Evolutionary conservation across 192 early-diverging fungal genomes (phyloP), one percentile per base, ranked within the genome.

Genomic region (Coemansia asiatica): DNA sequence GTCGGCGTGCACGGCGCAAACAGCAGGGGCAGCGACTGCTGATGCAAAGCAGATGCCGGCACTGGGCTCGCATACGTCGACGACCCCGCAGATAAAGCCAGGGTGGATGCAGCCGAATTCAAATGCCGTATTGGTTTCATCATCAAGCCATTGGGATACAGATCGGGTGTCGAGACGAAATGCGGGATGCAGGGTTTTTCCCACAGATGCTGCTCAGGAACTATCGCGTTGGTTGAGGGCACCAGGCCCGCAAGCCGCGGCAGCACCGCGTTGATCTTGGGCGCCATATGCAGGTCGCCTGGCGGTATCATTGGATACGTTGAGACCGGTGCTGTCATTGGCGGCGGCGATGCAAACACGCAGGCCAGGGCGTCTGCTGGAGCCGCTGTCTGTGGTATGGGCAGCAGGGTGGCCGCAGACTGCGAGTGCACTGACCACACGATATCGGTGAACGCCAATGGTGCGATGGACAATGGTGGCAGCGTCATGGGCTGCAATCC

Each of bases 1-100:
- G 51, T 48, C 19, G 76, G 75, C 19, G 70, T 58, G 70, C 75
- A 78, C 25, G 75, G 75, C 21, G 75, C 75, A 51, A 78, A 56
- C 33, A 78, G 60, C 47, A 78, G 29, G 0, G 75, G 70, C 31
- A 78, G 55, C 40, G 40, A 44, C 16, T 44, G 40, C 44, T 19
- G 19, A 35, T 28, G 33, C 29, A 36, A 21, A n/a, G 50, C 26
- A 12, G 33, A 8, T 21, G 51, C 18, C 2, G 22, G 61, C 29
- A 15, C 18, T 22, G 50, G 56, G 56, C 33, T 57, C 4, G 33
- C 31, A 19, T 57, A 36, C 31, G 51, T 26, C 23, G 19, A 21
- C 22, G 51, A 54, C 2, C 16, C 62, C 8, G 63, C 38, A 6
- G 50, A 53, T 33, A 50, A 19, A 12, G 25, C 28, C 21, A 33